Evolutionary conservation across 345 rosid species (phyloP), one percentile per base, ranked within the genome.

Genomic region (Populus alba): DNA sequence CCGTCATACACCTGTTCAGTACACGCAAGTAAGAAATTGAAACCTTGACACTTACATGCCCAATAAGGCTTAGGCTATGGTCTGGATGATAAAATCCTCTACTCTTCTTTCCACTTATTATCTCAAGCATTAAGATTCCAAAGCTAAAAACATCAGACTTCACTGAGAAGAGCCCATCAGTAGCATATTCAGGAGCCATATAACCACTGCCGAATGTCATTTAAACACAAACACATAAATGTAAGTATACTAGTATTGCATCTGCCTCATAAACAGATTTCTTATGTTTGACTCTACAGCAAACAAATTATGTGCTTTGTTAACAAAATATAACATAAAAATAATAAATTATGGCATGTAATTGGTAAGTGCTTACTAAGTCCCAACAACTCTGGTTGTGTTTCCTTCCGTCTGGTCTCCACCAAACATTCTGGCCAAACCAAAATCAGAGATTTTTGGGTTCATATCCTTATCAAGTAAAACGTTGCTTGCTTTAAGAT

Each of bases 361-460:
- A 45, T 13, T 45, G 51, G 17, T 45, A 33, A 5, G 3, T 73
- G 57, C 76, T 57, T 73, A 73, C 76, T 22, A 57, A 1, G 76
- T 73, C 12, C 76, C 76, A 18, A 73, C 76, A 3, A 73, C 76
- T 11, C 76, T 35, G 9, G 2, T 73, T 73, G 76, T 73, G 12
- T 38, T 57, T 4, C 49, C 76, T n/a, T 69, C 72, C 1, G 31
- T 69, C 27, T 69, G 55, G 6, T 41, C 35, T 0, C 33, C 72
- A 2, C 75, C 75, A 73, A 73, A 53, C 1, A 29, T 53, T 73
- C 20, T 73, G 10, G 75, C 75, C 66, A 73, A 33, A 15, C 75
- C 75, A n/a, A 73, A 73, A 57, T 73, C 75, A 17, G 75, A 73
- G 35, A 73, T 55, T 73, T 73, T 73, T 20, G 75, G 75, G 8